phyloP scores from a whole-genome alignment of 768 basidiomycete species.

The Mycena chlorophos region DNA sequence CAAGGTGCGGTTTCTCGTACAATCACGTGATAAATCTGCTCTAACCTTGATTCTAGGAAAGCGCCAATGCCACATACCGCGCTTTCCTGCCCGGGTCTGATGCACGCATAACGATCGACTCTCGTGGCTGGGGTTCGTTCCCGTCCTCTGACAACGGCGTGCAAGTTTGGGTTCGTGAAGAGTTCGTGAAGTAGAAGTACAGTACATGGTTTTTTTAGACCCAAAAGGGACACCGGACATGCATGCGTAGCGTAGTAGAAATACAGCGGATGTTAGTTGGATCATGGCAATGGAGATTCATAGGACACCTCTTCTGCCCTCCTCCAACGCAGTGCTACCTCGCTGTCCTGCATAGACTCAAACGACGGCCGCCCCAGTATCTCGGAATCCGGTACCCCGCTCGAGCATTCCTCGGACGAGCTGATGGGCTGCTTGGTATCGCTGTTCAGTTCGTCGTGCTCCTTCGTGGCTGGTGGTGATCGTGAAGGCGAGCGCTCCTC shows the following conservation, averaged over 20 bases:
- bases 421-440: neutral
- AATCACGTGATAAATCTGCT: neutral
- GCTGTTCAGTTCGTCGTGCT: constrained; percentile 29
- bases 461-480: neutral
- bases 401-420: neutral
- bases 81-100: constrained; percentile 51
- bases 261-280: no score
- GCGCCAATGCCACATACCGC: constrained; percentile 43
- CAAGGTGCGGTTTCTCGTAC: constrained; percentile 46
- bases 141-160: constrained; percentile 55
- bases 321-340: neutral
- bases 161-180: constrained; percentile 55
- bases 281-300: no score
- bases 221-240: neutral
- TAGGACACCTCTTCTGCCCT: no score
- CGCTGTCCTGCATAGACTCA: neutral
- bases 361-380: constrained; percentile 2
- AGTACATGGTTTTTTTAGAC: neutral
- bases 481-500: constrained; percentile 10
- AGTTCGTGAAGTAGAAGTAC: no score
- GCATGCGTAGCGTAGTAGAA: no score
- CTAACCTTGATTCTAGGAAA: constrained; percentile 27
- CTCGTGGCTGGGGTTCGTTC: constrained; percentile 67
- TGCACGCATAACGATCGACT: constrained; percentile 43
- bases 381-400: neutral